These are phyloP conservation scores for Phaffia rhodozyma DNA, from an alignment of 1,284 basidiomycete species.

Conservation along the genomic window DNA sequence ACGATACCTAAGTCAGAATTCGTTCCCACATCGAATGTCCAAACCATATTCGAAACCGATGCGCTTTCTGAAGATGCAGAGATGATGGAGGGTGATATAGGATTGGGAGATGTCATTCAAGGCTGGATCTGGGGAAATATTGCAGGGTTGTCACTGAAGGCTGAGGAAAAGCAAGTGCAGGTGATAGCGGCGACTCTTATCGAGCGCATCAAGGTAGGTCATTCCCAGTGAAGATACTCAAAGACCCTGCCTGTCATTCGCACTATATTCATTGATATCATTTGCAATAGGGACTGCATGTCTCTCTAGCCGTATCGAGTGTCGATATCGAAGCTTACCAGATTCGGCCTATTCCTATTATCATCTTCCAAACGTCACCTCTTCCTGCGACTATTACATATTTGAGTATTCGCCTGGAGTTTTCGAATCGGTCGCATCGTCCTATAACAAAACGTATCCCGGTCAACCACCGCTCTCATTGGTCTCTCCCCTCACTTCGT, in stretches of 20 bases:
- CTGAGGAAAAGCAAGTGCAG: neutral
- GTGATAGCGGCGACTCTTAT: neutral
- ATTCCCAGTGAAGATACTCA: too few species aligned
- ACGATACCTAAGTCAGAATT: neutral
- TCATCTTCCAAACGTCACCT: neutral
- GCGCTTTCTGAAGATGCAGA: neutral
- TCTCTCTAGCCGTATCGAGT: neutral
- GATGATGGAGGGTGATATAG: neutral
- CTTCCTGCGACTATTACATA: neutral
- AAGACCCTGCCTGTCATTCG: too few species aligned
- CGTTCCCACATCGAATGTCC: too few species aligned
- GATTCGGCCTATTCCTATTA: constrained; percentile 5
- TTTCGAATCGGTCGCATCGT: neutral
- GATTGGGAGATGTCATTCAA: constrained; percentile 9
- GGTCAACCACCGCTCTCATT: neutral
- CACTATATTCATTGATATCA: too few species aligned
- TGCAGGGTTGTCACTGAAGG: constrained; percentile 4
- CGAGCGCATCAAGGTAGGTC: neutral
- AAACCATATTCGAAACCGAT: too few species aligned
- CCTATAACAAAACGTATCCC: neutral
- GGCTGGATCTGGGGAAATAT: constrained; percentile 11
- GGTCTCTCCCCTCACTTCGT: neutral
- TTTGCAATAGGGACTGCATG: neutral
- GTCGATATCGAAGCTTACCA: neutral
- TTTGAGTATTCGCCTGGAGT: neutral